A percentile compares a stretch with the other conserved stretches of the same genome.
Evolutionary conservation across 1,284 basidiomycete species (phyloP).

Genomic region (Austroboletus novae-zelandiae): DNA sequence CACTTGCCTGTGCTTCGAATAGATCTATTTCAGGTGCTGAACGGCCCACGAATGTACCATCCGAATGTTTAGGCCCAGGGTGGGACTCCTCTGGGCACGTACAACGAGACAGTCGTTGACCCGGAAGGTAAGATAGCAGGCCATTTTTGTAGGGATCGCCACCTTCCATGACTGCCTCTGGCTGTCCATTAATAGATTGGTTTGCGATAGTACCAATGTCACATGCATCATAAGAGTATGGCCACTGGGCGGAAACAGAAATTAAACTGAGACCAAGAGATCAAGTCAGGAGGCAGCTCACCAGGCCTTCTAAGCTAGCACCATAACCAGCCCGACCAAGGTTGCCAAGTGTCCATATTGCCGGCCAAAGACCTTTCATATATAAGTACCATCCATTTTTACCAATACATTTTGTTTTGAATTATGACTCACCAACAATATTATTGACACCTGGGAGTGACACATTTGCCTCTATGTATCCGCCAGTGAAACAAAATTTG

Average conservation of each 20-base stretch:
- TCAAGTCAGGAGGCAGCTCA: conserved; percentile 12
- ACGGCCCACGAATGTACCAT: conserved; percentile 56
- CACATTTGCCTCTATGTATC: conserved; percentile 59
- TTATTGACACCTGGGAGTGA: conserved; percentile 64
- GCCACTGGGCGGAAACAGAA: conserved; percentile 33
- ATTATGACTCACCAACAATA: conserved; percentile 42
- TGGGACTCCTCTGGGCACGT: conserved; percentile 56
- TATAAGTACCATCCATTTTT: conserved; percentile 5
- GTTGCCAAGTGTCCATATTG: conserved; percentile 66
- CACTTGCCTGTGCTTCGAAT: conserved; percentile 39
- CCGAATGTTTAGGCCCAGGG: conserved; percentile 55
- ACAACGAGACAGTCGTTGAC: conserved; percentile 51
- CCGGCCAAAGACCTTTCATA: conserved; percentile 51
- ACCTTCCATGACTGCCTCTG: conserved; percentile 37
- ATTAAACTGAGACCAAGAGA: conserved; percentile 2
- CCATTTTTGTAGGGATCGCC: conserved; percentile 36
- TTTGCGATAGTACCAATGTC: conserved; percentile 60
- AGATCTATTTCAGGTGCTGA: conserved; percentile 54
- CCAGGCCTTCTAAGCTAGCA: conserved; percentile 39
- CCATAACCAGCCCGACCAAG: conserved; percentile 59
- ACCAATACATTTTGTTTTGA: background rate
- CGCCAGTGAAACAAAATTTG: conserved; percentile 78
- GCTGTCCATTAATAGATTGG: conserved; percentile 42
- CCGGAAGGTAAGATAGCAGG: conserved; percentile 49
- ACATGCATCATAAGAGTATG: conserved; percentile 47